These are phyloP conservation scores for Dictyostelium capitatum DNA, from an alignment of 78 protist species.

Conservation along the genomic window DNA sequence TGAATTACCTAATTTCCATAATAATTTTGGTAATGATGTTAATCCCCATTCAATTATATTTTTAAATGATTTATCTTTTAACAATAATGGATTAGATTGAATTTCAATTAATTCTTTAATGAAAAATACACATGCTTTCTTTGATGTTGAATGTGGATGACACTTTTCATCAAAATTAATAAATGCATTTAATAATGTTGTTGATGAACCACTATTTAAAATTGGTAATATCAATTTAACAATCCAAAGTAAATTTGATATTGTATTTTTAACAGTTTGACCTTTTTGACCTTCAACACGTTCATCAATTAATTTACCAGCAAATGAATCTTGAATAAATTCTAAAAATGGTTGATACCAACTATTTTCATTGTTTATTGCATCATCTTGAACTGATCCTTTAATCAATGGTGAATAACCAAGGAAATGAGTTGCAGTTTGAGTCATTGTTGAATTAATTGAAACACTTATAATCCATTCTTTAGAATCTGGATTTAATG, in stretches of 20 bases:
- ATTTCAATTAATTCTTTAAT: slow-evolving; percentile 58
- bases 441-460: slow-evolving; percentile 43
- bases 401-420: not conserved
- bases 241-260: slow-evolving; percentile 35
- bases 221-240: slow-evolving; percentile 25
- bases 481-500: slow-evolving; percentile 58
- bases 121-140: slow-evolving; percentile 71
- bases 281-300: slow-evolving; percentile 16
- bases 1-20: slow-evolving; percentile 49
- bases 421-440: slow-evolving; percentile 18
- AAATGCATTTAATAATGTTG: slow-evolving; percentile 27
- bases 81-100: not conserved
- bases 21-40: slow-evolving; percentile 48
- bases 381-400: not conserved
- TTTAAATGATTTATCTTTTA: slow-evolving; percentile 60
- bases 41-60: slow-evolving; percentile 73
- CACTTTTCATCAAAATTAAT: slow-evolving; percentile 67
- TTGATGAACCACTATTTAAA: not conserved
- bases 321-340: slow-evolving; percentile 30
- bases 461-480: slow-evolving; percentile 39
- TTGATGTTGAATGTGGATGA: slow-evolving; percentile 47
- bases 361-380: not conserved
- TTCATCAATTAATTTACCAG: slow-evolving; percentile 38
- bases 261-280: slow-evolving; percentile 3
- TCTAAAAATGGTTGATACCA: slow-evolving; percentile 26